Percentiles rank a stretch among this genome's conserved stretches.
Conservation (phyloP, 495 filamentous ascomycete genomes). For the Emericellopsis terricola region DNA sequence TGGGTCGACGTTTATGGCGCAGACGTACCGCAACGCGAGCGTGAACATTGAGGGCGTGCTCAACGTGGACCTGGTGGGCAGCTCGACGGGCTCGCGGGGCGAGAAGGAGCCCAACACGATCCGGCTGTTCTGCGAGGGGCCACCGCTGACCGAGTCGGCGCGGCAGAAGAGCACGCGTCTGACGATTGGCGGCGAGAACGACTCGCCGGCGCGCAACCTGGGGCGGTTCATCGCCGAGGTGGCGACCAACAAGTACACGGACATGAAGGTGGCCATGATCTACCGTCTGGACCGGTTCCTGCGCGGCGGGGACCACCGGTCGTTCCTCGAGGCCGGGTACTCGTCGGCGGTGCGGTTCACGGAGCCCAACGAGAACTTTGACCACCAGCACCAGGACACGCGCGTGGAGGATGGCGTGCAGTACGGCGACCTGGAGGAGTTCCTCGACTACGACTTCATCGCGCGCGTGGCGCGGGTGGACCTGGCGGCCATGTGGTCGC, state of each 20-base stretch:
- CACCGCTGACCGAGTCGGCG: slow-evolving; percentile 16
- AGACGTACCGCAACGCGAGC: slow-evolving; percentile 23
- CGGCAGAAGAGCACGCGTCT: slow-evolving; percentile 12
- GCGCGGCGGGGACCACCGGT: slow-evolving; percentile 32
- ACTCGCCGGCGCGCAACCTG: slow-evolving; percentile 32
- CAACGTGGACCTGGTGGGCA: slow-evolving; percentile 34
- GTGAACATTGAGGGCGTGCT: slow-evolving; percentile 31
- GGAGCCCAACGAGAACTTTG: slow-evolving; percentile 33
- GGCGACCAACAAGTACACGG: slow-evolving; percentile 22
- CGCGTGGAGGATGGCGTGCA: slow-evolving; percentile 23
- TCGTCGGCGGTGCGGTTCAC: slow-evolving; percentile 33
- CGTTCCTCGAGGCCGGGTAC: slow-evolving; percentile 31
- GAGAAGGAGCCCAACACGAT: slow-evolving; percentile 25
- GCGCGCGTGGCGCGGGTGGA: slow-evolving; percentile 31
- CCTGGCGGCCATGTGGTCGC: slow-evolving; percentile 27
- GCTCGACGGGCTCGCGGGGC: slow-evolving; percentile 15
- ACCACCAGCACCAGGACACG: slow-evolving; percentile 35
- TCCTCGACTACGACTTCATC: slow-evolving; percentile 32
- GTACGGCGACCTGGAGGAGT: slow-evolving; percentile 33
- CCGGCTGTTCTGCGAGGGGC: slow-evolving; percentile 29
- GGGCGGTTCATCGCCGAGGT: slow-evolving; percentile 35
- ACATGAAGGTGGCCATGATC: slow-evolving; percentile 25
- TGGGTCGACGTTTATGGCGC: slow-evolving; percentile 26
- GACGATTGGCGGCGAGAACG: slow-evolving; percentile 32
- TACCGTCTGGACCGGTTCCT: slow-evolving; percentile 34